These are phyloP conservation scores for Ascocoryne sarcoides DNA, from an alignment of 2,329 filamentous ascomycete genomes.

Conservation along the genomic window DNA sequence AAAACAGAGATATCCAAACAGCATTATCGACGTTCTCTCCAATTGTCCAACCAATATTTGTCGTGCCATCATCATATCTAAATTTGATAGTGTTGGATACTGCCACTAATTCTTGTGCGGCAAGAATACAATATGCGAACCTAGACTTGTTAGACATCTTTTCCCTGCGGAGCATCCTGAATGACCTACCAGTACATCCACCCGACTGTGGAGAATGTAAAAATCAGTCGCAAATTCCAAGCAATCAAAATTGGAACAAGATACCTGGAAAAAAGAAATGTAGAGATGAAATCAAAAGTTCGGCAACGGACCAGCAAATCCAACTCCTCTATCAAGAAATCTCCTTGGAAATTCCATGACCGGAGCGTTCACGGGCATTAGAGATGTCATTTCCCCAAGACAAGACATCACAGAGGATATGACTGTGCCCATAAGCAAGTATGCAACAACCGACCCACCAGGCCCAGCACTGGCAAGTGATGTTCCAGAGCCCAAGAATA, in stretches of 20 bases:
- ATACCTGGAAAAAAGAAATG: neutral
- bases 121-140: conserved; percentile 32
- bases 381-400: conserved; percentile 33
- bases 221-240: too few relatives aligned
- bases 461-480: conserved; percentile 34
- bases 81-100: conserved; percentile 31
- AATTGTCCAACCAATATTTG: conserved; percentile 27
- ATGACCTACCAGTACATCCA: conserved; percentile 32
- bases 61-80: conserved; percentile 31
- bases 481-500: conserved; percentile 34
- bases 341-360: conserved; percentile 33
- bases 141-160: conserved; percentile 15
- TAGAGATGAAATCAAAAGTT: neutral
- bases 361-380: conserved; percentile 33
- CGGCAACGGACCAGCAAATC: conserved; percentile 24
- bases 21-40: conserved; percentile 30
- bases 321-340: conserved; percentile 31
- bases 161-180: neutral
- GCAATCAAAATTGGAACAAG: neutral
- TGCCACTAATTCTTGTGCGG: conserved; percentile 31
- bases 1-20: conserved; percentile 32
- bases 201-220: conserved; percentile 18
- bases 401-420: conserved; percentile 36
- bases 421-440: conserved; percentile 35
- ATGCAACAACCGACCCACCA: conserved; percentile 33